These are phyloP conservation scores for Cladophialophora yegresii DNA, from an alignment of 2,329 filamentous ascomycete genomes.

Conservation along the genomic window DNA sequence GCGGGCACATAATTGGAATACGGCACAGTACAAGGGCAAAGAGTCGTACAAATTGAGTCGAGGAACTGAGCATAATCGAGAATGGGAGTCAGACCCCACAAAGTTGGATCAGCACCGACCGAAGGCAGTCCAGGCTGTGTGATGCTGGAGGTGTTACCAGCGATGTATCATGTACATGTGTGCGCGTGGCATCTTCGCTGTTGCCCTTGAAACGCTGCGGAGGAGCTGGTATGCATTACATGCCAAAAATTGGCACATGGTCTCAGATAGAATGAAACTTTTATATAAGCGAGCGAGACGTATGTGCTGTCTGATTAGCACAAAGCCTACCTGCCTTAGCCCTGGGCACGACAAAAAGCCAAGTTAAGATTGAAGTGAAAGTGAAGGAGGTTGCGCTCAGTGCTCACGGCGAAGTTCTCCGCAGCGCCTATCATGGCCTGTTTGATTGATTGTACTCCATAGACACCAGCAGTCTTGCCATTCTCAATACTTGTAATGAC, in stretches of 20 bases:
- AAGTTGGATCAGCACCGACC: slow-evolving; percentile 3
- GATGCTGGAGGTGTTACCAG: not conserved
- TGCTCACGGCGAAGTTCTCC: not conserved
- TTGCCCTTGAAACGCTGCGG: not conserved
- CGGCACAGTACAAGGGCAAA: slow-evolving; percentile 21
- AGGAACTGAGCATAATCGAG: slow-evolving; percentile 20
- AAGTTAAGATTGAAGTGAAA: not conserved
- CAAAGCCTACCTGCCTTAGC: not conserved
- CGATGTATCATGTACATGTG: not conserved
- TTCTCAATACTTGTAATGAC: too few relatives aligned
- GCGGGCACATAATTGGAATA: slow-evolving; percentile 24
- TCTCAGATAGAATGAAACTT: not conserved
- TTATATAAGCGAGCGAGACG: not conserved
- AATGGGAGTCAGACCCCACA: slow-evolving; percentile 1
- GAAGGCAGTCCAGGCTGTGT: slow-evolving; percentile 6
- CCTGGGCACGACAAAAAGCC: not conserved
- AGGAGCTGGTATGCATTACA: too few relatives aligned
- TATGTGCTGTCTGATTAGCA: not conserved
- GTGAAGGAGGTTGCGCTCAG: not conserved
- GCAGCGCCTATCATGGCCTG: too few relatives aligned
- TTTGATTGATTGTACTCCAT: not conserved
- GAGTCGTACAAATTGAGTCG: slow-evolving; percentile 23
- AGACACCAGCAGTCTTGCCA: not conserved
- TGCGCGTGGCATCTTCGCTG: not conserved
- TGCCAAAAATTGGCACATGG: not conserved